These are phyloP conservation scores for Papiliotrema laurentii DNA, from an alignment of 1,284 basidiomycete genomes.

Conservation along the genomic window DNA sequence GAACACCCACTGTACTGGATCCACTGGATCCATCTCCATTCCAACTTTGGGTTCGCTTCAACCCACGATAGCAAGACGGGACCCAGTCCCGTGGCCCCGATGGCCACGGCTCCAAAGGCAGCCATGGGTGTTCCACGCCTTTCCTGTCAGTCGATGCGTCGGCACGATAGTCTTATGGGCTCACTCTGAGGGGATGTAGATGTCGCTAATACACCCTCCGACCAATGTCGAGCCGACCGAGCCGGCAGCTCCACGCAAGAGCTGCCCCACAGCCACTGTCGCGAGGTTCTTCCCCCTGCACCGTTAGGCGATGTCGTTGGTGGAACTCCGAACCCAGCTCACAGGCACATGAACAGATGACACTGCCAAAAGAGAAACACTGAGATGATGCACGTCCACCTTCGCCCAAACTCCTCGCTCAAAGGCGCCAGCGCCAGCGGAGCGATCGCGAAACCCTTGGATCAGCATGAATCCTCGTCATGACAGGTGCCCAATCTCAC, in stretches of 20 bases:
- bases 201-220: conserved; percentile 69
- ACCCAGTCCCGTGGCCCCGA: conserved; percentile 62
- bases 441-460: conserved; percentile 62
- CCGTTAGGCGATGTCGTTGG: not conserved
- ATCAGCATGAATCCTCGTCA: not conserved
- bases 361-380: conserved; percentile 58
- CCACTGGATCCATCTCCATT: conserved; percentile 81
- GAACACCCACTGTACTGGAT: conserved; percentile 57
- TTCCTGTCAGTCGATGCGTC: not conserved
- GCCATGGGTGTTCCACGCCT: conserved; percentile 62
- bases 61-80: conserved; percentile 66
- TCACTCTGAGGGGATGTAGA: conserved; percentile 61
- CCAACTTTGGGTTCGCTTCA: conserved; percentile 57
- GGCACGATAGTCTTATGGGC: conserved; percentile 12
- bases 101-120: conserved; percentile 57
- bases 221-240: conserved; percentile 65
- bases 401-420: conserved; percentile 71
- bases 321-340: conserved; percentile 34
- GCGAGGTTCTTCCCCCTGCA: conserved; percentile 61
- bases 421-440: conserved; percentile 69
- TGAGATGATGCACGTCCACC: conserved; percentile 62
- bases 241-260: conserved; percentile 65
- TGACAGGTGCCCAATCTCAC: conserved; percentile 10
- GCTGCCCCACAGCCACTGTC: conserved; percentile 63
- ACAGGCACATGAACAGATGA: conserved; percentile 62